Conservation (phyloP, 257 asterid species). For the Buddleja alternifolia region DNA sequence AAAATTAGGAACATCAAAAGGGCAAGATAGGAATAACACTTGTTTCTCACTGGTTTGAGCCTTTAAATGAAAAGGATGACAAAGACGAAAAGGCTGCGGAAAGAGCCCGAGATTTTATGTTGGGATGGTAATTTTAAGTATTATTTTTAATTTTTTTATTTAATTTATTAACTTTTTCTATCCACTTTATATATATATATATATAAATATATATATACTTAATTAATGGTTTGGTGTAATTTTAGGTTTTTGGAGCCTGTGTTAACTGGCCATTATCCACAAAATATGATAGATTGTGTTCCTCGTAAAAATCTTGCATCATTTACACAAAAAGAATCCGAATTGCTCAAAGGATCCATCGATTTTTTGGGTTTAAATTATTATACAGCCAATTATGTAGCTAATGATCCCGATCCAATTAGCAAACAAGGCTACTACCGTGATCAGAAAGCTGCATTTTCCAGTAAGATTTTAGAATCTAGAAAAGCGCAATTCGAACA, state of each 20-base stretch:
- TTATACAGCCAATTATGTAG: conserved; percentile 32
- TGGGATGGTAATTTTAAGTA: conserved; percentile 21
- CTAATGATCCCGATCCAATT: not conserved
- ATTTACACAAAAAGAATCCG: conserved; percentile 11
- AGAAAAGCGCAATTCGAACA: not conserved
- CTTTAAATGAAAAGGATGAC: not conserved
- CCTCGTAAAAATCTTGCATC: not conserved
- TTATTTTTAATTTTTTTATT: not conserved
- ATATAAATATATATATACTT: no score
- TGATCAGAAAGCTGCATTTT: not conserved
- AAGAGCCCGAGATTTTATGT: conserved; percentile 25
- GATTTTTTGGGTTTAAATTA: conserved; percentile 41
- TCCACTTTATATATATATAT: no score
- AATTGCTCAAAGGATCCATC: conserved; percentile 30
- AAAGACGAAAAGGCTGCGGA: conserved; percentile 3
- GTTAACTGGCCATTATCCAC: conserved; percentile 32
- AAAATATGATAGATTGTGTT: conserved; percentile 23
- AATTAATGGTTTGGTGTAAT: not conserved
- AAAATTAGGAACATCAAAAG: conserved; percentile 27
- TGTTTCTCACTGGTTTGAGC: conserved; percentile 38
- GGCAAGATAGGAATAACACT: conserved; percentile 43
- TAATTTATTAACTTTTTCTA: not conserved
- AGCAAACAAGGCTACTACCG: not conserved
- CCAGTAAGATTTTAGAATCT: conserved; percentile 8
- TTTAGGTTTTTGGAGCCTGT: conserved; percentile 39